A percentile compares a stretch with the other conserved stretches of the same genome.
phyloP scores from a whole-genome alignment of 73 alveolate species.

The Breviolum minutum region DNA sequence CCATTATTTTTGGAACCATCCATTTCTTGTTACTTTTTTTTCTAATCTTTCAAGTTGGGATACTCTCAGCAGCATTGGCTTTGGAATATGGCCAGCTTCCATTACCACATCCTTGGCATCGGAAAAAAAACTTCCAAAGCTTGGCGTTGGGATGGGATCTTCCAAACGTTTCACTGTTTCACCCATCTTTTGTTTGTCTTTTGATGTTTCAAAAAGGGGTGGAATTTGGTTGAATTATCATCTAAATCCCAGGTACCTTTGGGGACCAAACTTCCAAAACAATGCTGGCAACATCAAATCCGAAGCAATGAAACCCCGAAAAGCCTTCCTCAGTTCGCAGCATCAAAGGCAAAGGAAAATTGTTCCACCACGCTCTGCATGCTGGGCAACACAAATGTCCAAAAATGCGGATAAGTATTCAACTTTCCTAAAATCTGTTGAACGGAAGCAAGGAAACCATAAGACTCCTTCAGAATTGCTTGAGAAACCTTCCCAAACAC shows the following conservation, averaged over 20 bases:
- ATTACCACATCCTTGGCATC: neutral
- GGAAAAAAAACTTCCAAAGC: neutral
- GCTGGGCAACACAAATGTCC: neutral
- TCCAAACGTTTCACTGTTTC: no score
- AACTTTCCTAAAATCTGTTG: no score
- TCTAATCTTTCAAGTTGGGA: no score
- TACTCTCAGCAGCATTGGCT: neutral
- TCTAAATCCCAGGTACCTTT: neutral
- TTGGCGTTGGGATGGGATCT: neutral
- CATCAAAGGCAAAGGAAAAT: slow-evolving; percentile 18
- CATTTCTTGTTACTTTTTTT: no score
- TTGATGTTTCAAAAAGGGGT: neutral
- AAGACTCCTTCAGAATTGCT: no score
- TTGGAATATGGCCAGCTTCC: slow-evolving; percentile 6
- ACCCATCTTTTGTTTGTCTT: neutral
- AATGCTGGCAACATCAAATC: neutral
- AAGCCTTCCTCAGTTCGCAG: neutral
- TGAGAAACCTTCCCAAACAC: no score
- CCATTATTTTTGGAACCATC: no score
- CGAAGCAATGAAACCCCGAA: neutral
- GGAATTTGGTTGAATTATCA: neutral
- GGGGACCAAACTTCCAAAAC: neutral
- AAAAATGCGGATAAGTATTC: no score
- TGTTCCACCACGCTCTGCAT: neutral
- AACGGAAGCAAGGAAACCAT: no score